Base-by-base conservation (phyloP, 768 basidiomycete species). In the Rhodotorula paludigena region DNA sequence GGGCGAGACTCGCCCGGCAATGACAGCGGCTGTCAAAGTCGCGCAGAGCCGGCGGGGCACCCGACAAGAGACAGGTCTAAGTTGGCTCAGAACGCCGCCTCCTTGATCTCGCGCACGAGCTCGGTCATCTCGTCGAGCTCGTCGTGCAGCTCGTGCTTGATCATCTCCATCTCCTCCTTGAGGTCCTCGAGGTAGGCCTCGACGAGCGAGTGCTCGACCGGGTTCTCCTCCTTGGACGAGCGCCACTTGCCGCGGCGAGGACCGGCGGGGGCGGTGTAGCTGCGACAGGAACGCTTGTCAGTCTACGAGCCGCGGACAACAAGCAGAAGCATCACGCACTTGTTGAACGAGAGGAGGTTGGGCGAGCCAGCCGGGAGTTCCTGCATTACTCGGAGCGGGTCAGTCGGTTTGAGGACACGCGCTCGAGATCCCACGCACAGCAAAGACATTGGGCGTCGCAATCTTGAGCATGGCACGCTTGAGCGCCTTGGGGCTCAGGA, bases 341-440 rank as follows among this genome's bases (percentile, higher is more conserved):
- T 91, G 82, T 91, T 91, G 81, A 84, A 92, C 71, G 89, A 83
- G 75, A 92, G 81, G 77, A 85, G 69, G 81, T 92, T 91, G 48
- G 83, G 80, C 6, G 89, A 87, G 55, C 83, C 78, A 1, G 70
- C 60, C 5, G 85, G 85, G 15, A 80, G 68, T 64, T 68, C 66
- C 57, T 57, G 59, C 16, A 42, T n/a, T n/a, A n/a, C n/a, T n/a
- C n/a, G n/a, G n/a, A n/a, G n/a, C n/a, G n/a, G n/a, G n/a, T n/a
- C n/a, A n/a, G 41, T 42, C 20, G 11, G 41, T 11, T 42, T 42
- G 41, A 42, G 41, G 11, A 42, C 41, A 20, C 41, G 20, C 41
- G 41, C 41, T 11, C 12, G 41, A 42, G 12, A 42, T 42, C 12
- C 20, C 41, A 45, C 44, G 10, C 25, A 45, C 44, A 23, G 16